Evolutionary conservation across 805 yeast genomes (phyloP), one percentile per base, ranked within the genome.

Genomic region (Candida awuae): DNA sequence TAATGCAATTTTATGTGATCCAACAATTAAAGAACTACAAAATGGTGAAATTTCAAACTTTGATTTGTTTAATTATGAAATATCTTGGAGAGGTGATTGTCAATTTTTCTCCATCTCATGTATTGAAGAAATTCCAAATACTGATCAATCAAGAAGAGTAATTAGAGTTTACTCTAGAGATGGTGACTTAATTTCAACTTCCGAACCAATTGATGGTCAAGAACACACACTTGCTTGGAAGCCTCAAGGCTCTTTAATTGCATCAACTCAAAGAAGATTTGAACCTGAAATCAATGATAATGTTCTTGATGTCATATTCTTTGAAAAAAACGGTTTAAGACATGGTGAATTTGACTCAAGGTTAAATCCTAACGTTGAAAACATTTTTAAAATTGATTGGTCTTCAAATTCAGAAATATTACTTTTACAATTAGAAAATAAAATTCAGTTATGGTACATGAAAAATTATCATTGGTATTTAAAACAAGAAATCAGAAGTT

Each of bases 61-160:
- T 50, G 97, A 90, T 55, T 56, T 62, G 9, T 55, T 56, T 13
- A 42, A 56, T 4, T 65, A 65, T 6, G 58, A 63, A 32, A 71
- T 92, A 14, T 77, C 95, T 30, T 92, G 99, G 99, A 75, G 98
- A 54, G 96, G 97, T 13, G 98, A 92, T 56, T 83, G 95, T 53
- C 88, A 84, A 47, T 87, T 63, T 53, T 80, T 92, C 49, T 75
- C 83, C 1, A 66, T 92, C 2, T 71, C 80, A 17, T 66, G 81
- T 1, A 60, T 77, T 23, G 94, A 83, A 50, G 64, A 66, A 9
- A 56, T 66, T 3, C 66, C 59, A 12, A 58, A 59, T 8, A 15
- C 10, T 18, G 29, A 32, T 21, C 20, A n/a, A 4, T 61, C 65
- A 32, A 70, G 95, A 56, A 73, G 98, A 59, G 88, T 81, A 13